Evolutionary conservation across 805 yeast species (phyloP).

Genomic region (Starmerella scarabaei): DNA sequence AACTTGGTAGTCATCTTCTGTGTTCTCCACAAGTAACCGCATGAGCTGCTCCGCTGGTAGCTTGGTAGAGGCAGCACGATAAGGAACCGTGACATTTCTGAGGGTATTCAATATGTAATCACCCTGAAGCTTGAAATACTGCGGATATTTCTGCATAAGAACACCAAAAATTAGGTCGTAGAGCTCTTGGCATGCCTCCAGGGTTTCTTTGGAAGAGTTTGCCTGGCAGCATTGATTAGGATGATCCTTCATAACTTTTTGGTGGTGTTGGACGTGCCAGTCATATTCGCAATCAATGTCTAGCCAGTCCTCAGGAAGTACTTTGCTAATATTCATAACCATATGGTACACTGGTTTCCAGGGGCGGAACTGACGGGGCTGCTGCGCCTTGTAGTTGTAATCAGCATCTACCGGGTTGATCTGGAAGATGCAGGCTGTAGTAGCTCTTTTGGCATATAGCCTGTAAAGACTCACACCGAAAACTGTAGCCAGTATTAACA

Average conservation of each 20-base stretch:
- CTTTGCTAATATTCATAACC: slow-evolving; percentile 47
- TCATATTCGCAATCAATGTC: slow-evolving; percentile 49
- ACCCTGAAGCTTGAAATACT: slow-evolving; percentile 30
- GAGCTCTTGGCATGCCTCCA: slow-evolving; percentile 34
- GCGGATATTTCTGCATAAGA: slow-evolving; percentile 39
- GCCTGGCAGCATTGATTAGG: slow-evolving; percentile 14
- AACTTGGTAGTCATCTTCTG: slow-evolving; percentile 55
- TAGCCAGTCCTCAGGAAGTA: slow-evolving; percentile 42
- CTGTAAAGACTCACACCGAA: not conserved
- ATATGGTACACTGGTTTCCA: slow-evolving; percentile 49
- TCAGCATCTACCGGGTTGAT: slow-evolving; percentile 4
- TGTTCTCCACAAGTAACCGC: slow-evolving; percentile 22
- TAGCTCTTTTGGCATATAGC: not conserved
- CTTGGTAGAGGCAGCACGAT: slow-evolving; percentile 1
- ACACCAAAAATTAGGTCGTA: slow-evolving; percentile 35
- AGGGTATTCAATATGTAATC: slow-evolving; percentile 7
- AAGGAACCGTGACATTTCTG: slow-evolving; percentile 3
- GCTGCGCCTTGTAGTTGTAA: slow-evolving; percentile 2
- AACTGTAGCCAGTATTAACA: not conserved
- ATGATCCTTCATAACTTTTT: slow-evolving; percentile 22
- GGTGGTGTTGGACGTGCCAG: slow-evolving; percentile 32
- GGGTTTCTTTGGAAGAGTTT: slow-evolving; percentile 1
- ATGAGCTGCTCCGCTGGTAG: slow-evolving; percentile 7
- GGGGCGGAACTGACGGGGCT: slow-evolving; percentile 33
- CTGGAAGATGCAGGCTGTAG: slow-evolving; percentile 1